Percentiles rank a stretch among this genome's conserved stretches.
Evolutionary conservation across 1,284 basidiomycete genomes (phyloP).

Genomic region (Phellinidium pouzarii): DNA sequence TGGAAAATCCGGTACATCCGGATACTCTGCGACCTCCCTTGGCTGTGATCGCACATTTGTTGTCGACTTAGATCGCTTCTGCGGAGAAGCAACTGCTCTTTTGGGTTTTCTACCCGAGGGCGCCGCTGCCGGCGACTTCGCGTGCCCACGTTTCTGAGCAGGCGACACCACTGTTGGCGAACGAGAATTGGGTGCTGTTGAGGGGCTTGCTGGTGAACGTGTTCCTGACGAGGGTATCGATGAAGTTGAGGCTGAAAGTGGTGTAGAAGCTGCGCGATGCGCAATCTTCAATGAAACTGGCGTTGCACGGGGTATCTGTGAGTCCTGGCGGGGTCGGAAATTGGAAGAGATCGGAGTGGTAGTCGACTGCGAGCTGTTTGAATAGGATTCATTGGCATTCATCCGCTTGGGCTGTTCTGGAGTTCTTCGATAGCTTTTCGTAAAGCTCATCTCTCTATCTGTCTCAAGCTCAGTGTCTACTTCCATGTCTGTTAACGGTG

Average conservation of each 20-base stretch:
- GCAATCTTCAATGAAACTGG: conserved; percentile 7
- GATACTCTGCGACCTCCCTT: conserved; percentile 55
- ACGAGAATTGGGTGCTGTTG: conserved; percentile 2
- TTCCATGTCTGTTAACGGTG: conserved; percentile 62
- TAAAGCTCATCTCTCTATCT: conserved; percentile 30
- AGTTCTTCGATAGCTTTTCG: background rate
- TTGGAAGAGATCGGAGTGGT: conserved; percentile 2
- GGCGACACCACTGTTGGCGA: conserved; percentile 6
- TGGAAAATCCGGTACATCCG: conserved; percentile 39
- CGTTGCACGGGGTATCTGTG: conserved; percentile 18
- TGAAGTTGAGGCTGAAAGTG: conserved; percentile 10
- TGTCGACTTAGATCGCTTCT: conserved; percentile 26
- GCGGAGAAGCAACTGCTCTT: conserved; percentile 23
- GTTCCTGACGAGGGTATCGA: conserved; percentile 1
- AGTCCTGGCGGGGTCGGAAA: conserved; percentile 5
- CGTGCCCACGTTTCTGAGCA: conserved; percentile 27
- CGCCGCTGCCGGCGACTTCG: conserved; percentile 37
- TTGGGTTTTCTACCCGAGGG: conserved; percentile 35
- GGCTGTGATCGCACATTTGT: conserved; percentile 23
- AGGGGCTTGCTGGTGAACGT: background rate
- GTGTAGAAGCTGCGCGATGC: conserved; percentile 3
- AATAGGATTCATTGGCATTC: background rate
- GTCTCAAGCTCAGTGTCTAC: conserved; percentile 44
- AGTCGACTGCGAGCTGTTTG: background rate
- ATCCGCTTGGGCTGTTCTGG: conserved; percentile 12